A percentile compares a stretch with the other conserved stretches of the same genome.
These are phyloP conservation scores for Glycine soja DNA, from an alignment of 306 rosid genomes.

Conservation along the genomic window DNA sequence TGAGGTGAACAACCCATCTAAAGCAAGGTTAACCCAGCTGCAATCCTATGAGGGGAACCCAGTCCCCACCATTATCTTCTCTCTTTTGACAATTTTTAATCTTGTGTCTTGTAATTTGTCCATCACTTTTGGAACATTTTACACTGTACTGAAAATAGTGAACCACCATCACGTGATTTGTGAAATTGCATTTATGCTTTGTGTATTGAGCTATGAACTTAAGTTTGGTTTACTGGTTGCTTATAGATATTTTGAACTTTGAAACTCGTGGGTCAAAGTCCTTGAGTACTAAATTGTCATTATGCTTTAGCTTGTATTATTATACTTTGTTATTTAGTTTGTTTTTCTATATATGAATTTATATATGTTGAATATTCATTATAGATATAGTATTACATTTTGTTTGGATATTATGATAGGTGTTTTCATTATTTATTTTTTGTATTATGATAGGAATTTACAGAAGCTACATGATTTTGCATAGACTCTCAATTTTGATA, in stretches of 20 bases:
- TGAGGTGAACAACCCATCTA: neutral
- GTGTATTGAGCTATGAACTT: neutral
- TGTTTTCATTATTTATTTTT: neutral
- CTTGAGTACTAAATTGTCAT: neutral
- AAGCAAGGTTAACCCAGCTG: neutral
- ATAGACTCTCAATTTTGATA: neutral
- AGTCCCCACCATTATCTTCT: neutral
- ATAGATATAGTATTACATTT: neutral
- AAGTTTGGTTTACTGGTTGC: neutral
- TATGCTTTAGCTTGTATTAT: neutral
- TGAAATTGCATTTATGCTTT: neutral
- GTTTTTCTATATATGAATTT: neutral
- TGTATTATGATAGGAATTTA: neutral
- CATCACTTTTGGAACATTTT: neutral
- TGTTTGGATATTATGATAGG: neutral
- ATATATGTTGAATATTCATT: neutral
- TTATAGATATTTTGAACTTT: neutral
- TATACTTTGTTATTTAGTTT: neutral
- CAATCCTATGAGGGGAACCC: neutral
- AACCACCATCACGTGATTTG: neutral
- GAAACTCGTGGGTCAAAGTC: neutral
- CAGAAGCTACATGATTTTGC: neutral
- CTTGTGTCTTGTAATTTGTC: neutral
- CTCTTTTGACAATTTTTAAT: neutral
- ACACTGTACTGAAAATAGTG: neutral